Evolutionary conservation across 1,139 yeast species (phyloP).

Genomic region (Pneumocystis carinii): DNA sequence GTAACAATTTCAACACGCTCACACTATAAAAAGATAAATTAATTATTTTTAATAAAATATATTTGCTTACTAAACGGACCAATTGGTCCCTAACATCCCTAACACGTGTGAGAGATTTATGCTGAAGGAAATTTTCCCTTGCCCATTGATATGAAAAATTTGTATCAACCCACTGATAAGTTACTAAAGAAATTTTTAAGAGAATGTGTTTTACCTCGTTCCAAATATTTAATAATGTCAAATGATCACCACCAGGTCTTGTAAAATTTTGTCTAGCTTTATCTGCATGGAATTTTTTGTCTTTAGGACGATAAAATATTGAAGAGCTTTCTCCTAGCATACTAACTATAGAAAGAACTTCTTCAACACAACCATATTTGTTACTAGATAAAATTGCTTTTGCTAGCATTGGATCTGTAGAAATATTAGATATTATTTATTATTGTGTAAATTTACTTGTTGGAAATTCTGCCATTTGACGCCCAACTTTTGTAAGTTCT

Average conservation of each 20-base stretch:
- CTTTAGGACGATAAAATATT: slow-evolving; percentile 60
- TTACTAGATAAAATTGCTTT: slow-evolving; percentile 55
- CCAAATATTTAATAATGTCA: slow-evolving; percentile 60
- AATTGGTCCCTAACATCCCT: slow-evolving; percentile 63
- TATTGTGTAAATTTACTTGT: not conserved
- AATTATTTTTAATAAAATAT: not conserved
- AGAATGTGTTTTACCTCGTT: slow-evolving; percentile 17
- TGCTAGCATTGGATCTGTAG: slow-evolving; percentile 72
- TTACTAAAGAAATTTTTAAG: not conserved
- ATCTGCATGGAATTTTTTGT: slow-evolving; percentile 51
- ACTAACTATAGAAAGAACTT: slow-evolving; percentile 55
- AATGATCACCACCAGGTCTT: slow-evolving; percentile 59
- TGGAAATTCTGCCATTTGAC: slow-evolving; percentile 85
- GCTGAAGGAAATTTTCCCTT: slow-evolving; percentile 65
- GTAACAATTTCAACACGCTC: slow-evolving; percentile 38
- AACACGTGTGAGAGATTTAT: slow-evolving; percentile 54
- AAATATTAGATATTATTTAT: not conserved
- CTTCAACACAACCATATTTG: slow-evolving; percentile 43
- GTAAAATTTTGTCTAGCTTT: slow-evolving; percentile 41
- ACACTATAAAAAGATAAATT: slow-evolving; percentile 29
- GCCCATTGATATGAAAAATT: slow-evolving; percentile 76
- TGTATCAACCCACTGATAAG: slow-evolving; percentile 48
- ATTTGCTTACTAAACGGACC: slow-evolving; percentile 20
- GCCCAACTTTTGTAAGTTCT: slow-evolving; percentile 59
- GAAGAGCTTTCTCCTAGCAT: slow-evolving; percentile 73